Conservation (phyloP, 2,329 filamentous ascomycete genomes). For the Ilyonectria robusta region DNA sequence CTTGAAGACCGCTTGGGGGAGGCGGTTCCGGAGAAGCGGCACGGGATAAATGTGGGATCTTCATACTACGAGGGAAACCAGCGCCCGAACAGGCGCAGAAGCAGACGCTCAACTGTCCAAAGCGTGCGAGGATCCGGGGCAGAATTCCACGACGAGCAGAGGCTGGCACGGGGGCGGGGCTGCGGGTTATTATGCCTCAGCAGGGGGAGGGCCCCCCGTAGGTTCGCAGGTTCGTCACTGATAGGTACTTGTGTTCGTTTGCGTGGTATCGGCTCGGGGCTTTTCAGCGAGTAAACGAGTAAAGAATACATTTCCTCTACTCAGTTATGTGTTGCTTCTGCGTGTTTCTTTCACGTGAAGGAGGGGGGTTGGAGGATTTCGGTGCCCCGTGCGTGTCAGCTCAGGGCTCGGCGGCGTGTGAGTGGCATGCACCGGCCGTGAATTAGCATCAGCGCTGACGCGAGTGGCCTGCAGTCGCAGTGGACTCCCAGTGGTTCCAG, state of each 20-base stretch:
- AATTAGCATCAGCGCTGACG: slow-evolving; percentile 1
- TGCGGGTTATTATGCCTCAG: slow-evolving; percentile 6
- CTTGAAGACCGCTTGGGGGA: background rate
- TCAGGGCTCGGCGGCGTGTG: background rate
- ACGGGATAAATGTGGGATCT: background rate
- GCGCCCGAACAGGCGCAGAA: background rate
- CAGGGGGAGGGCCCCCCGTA: slow-evolving; percentile 4
- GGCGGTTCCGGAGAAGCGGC: background rate
- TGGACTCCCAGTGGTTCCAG: background rate
- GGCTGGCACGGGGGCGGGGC: slow-evolving; percentile 23
- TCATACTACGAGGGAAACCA: background rate
- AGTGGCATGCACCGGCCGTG: background rate
- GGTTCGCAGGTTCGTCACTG: background rate
- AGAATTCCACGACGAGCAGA: slow-evolving; percentile 22
- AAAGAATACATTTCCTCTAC: background rate
- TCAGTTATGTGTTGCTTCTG: background rate
- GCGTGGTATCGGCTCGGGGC: background rate
- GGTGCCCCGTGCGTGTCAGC: slow-evolving; percentile 14
- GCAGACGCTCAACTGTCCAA: background rate
- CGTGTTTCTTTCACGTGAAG: background rate
- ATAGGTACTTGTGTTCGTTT: background rate
- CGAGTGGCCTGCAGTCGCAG: background rate
- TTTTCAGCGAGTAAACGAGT: background rate
- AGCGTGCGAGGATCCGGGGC: slow-evolving; percentile 24
- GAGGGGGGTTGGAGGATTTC: background rate